A percentile compares a stretch with the other conserved stretches of the same genome.
These are phyloP conservation scores for Wallacemonas sp. DNA, from an alignment of 208 protist genomes.

Conservation along the genomic window DNA sequence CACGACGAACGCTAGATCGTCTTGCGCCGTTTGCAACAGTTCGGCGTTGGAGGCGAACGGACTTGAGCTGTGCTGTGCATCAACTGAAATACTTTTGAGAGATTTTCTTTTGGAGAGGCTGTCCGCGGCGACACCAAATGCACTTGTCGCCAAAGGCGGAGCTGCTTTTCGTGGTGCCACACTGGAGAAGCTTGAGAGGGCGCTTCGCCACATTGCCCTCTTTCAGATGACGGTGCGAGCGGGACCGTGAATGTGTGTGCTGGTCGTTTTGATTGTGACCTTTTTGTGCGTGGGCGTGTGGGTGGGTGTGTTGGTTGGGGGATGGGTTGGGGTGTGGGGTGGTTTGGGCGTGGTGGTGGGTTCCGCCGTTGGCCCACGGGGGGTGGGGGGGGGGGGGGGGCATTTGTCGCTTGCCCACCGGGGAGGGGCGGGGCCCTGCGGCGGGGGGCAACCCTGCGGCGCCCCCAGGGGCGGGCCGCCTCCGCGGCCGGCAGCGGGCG, in stretches of 20 bases:
- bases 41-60: background rate
- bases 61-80: background rate
- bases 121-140: background rate
- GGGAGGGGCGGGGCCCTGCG: background rate
- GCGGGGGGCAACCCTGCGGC: background rate
- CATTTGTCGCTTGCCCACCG: background rate
- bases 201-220: slow-evolving; percentile 9
- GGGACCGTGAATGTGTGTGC: no score
- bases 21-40: slow-evolving; percentile 3
- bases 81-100: background rate
- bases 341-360: background rate
- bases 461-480: no score
- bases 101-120: background rate
- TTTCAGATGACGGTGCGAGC: no score
- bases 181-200: background rate
- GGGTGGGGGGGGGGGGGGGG: background rate
- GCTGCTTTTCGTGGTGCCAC: background rate
- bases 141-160: background rate
- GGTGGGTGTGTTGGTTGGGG: background rate
- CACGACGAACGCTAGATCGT: slow-evolving; percentile 11
- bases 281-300: background rate
- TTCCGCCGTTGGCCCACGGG: background rate
- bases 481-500: background rate
- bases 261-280: background rate
- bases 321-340: background rate